Percentiles rank a stretch among this genome's conserved stretches.
Evolutionary conservation across 78 protist species (phyloP).

Genomic region (Cavenderia fasciculata): DNA sequence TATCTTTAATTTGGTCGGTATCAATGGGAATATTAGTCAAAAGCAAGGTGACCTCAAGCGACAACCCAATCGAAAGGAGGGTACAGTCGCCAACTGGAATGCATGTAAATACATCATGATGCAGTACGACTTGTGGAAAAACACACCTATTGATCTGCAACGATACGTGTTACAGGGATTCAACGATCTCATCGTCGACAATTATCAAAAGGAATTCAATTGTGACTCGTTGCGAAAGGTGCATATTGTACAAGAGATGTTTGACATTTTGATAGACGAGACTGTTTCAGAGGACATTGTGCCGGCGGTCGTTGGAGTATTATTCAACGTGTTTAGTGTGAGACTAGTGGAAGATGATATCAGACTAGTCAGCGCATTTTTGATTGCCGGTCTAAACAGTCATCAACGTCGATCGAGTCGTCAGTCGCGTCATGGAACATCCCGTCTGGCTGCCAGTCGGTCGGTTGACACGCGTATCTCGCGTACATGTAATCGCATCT

Average conservation of each 20-base stretch:
- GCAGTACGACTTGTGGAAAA: conserved; percentile 48
- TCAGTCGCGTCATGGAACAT: not conserved
- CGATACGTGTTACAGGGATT: conserved; percentile 43
- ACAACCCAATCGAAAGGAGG: conserved; percentile 14
- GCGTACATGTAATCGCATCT: conserved; percentile 41
- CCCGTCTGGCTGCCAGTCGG: not conserved
- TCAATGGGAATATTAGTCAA: not conserved
- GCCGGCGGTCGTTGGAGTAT: conserved; percentile 1
- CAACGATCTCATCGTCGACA: conserved; percentile 33
- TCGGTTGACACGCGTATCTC: not conserved
- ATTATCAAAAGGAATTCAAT: conserved; percentile 34
- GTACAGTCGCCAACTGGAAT: conserved; percentile 75
- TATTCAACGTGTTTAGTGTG: conserved; percentile 18
- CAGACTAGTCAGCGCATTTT: conserved; percentile 11
- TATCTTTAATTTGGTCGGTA: conserved; percentile 50
- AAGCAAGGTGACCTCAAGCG: too few species aligned
- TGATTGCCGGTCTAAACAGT: conserved; percentile 26
- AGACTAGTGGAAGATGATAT: conserved; percentile 55
- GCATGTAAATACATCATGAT: conserved; percentile 63
- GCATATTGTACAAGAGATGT: conserved; percentile 43
- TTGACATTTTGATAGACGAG: conserved; percentile 37
- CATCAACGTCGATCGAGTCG: not conserved
- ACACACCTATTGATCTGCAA: not conserved
- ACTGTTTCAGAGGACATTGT: conserved; percentile 18
- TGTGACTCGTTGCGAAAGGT: conserved; percentile 41